These are phyloP conservation scores for Rhizodiscina lignyota DNA, from an alignment of 495 filamentous ascomycete genomes.

Conservation along the genomic window DNA sequence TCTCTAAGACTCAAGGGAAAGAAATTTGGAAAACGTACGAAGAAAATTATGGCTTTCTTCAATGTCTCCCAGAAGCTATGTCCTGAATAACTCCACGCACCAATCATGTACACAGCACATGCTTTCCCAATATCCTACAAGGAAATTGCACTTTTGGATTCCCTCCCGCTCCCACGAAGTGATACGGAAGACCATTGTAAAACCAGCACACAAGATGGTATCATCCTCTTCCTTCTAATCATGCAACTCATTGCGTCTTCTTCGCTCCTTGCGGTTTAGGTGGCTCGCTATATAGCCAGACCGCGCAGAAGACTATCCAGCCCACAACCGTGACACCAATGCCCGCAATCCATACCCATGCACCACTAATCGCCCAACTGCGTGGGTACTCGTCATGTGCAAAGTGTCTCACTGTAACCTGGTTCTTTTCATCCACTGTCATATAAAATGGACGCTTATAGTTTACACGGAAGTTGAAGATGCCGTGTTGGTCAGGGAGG, in stretches of 20 bases:
- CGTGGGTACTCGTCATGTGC: slow-evolving; percentile 93
- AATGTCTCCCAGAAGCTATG: too few species aligned
- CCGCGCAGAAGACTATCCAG: slow-evolving; percentile 66
- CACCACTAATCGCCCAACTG: slow-evolving; percentile 74
- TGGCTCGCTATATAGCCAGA: slow-evolving; percentile 84
- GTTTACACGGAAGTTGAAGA: slow-evolving; percentile 92
- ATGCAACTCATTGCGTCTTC: slow-evolving; percentile 45
- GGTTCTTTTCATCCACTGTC: slow-evolving; percentile 83
- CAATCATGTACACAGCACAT: too few species aligned
- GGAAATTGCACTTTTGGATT: too few species aligned
- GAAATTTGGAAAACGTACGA: too few species aligned
- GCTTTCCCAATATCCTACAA: too few species aligned
- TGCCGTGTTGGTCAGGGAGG: slow-evolving; percentile 89
- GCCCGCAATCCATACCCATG: slow-evolving; percentile 91
- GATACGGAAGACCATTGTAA: background rate
- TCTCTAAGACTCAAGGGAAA: too few species aligned
- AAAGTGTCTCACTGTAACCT: slow-evolving; percentile 86
- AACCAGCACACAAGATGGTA: background rate
- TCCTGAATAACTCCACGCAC: too few species aligned
- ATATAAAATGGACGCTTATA: slow-evolving; percentile 89
- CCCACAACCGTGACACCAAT: slow-evolving; percentile 68
- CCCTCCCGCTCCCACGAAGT: too few species aligned
- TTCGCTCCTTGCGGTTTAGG: slow-evolving; percentile 28
- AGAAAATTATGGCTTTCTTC: too few species aligned
- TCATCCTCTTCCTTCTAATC: background rate